Evolutionary conservation across 2,329 filamentous ascomycete genomes (phyloP), one percentile per base, ranked within the genome.

Genomic region (Claviceps humidiphila): DNA sequence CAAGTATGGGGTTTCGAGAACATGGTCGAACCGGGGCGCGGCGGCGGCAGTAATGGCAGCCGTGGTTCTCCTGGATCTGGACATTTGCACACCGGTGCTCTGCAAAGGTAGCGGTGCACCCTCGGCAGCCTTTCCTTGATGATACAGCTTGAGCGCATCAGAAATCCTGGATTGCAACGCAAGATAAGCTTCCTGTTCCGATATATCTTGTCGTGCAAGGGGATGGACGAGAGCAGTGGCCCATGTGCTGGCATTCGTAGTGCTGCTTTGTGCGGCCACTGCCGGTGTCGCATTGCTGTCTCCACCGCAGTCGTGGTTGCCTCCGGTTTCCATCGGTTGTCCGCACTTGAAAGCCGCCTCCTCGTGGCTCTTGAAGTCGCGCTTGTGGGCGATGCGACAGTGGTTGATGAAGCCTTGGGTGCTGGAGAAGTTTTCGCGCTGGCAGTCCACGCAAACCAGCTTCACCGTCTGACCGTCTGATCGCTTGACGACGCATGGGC

Each of bases 341-440:
- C 93, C 93, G 60, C 89, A 94, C 54, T 87, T 85, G 52, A 90
- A 77, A 38, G 91, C 93, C 56, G 93, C 93, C 62, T 90, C 88
- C 66, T 97, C 91, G 63, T 98, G 93, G 60, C 89, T 96, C 70
- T 95, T 91, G 74, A 90, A 97, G 57, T 94, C 89, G 54, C 88
- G 80, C 64, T 85, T 87, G 70, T 98, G 93, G 26, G 90, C 89
- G 61, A 98, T 97, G 53, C 93, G 89, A 66, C 91, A 97, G 65
- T 98, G 93, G 64, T 98, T 98, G 71, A 98, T 93, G 70, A 97
- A 97, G n/a, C 93, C 93, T 68, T 97, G 93, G 0, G 90, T 94
- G 71, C 90, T 97, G 52, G 86, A 90, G 64, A 97, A 97, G 66
- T 96, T 88, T 65, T 89, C 87, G 57, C 91, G 80, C 49, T 89